These are phyloP conservation scores for Marchantia polymorpha DNA, from an alignment of 225 moss, liverwort and hornwort species.

Conservation along the genomic window DNA sequence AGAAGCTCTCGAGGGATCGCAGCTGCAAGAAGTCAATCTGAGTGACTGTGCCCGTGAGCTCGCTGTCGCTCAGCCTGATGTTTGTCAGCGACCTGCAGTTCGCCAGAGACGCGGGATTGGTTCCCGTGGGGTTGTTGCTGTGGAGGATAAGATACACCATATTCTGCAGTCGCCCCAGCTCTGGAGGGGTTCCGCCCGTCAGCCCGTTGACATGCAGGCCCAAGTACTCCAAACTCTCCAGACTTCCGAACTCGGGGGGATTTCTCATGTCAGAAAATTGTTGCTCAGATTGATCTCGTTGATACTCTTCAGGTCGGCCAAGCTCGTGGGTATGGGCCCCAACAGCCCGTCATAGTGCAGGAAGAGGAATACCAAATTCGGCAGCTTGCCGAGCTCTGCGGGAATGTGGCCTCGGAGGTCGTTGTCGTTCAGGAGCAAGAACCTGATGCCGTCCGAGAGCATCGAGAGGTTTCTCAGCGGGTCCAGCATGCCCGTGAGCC, in stretches of 20 bases:
- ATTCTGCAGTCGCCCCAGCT: constrained; percentile 33
- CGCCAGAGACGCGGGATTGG: constrained; percentile 39
- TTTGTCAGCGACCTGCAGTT: constrained; percentile 28
- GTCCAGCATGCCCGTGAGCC: no score
- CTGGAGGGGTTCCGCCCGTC: constrained; percentile 51
- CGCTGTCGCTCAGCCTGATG: background rate
- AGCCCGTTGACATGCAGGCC: constrained; percentile 45
- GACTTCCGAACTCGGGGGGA: background rate
- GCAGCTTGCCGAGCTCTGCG: constrained; percentile 6
- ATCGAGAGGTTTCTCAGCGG: no score
- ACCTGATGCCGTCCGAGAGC: background rate
- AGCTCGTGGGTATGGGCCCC: background rate
- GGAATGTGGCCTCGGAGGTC: constrained; percentile 17
- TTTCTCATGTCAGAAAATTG: constrained; percentile 14
- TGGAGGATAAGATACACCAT: constrained; percentile 32
- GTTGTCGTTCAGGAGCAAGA: constrained; percentile 3
- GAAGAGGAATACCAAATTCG: background rate
- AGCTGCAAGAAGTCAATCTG: background rate
- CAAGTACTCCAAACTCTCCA: constrained; percentile 29
- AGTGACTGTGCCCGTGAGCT: background rate
- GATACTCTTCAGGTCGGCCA: background rate
- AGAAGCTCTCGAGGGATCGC: background rate
- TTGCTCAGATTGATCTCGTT: background rate
- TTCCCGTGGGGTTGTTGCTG: constrained; percentile 30
- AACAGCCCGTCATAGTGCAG: background rate